Conservation (phyloP, 768 basidiomycete species). For the Pleurotus salmoneostramineus region DNA sequence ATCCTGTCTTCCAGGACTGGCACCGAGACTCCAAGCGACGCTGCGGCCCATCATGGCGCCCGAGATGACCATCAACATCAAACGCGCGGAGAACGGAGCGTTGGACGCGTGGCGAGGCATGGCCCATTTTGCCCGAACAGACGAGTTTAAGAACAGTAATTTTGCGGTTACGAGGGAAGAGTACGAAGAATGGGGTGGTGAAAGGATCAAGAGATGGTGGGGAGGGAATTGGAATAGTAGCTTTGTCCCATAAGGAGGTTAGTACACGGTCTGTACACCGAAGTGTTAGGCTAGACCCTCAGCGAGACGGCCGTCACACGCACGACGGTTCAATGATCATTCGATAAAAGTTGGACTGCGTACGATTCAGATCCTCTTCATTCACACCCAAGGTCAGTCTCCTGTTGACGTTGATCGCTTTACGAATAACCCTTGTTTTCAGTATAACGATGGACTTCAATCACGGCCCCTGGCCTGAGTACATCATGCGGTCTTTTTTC, state of each 20-base stretch:
- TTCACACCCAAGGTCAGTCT: no score
- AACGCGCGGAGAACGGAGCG: slow-evolving; percentile 58
- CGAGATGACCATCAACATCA: slow-evolving; percentile 66
- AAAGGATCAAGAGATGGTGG: slow-evolving; percentile 87
- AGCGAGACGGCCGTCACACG: no score
- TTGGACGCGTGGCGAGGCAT: slow-evolving; percentile 92
- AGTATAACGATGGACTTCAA: no score
- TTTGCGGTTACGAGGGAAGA: slow-evolving; percentile 71
- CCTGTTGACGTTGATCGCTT: no score
- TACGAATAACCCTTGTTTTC: no score
- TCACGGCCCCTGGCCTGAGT: no score
- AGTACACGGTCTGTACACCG: no score
- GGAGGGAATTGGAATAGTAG: slow-evolving; percentile 83
- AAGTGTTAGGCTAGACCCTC: no score
- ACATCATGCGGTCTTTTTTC: no score
- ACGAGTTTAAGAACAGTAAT: slow-evolving; percentile 36
- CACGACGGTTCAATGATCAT: no score
- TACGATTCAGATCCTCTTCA: no score
- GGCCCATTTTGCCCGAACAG: slow-evolving; percentile 67
- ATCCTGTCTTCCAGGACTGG: slow-evolving; percentile 68
- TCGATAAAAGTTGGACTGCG: no score
- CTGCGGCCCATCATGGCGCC: slow-evolving; percentile 86
- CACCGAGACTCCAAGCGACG: slow-evolving; percentile 60
- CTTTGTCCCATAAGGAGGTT: slow-evolving; percentile 14
- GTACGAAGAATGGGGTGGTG: slow-evolving; percentile 88